A percentile compares a stretch with the other conserved stretches of the same genome.
Evolutionary conservation across 2,329 filamentous ascomycete species (phyloP).

Genomic region (Fusarium camptoceras): DNA sequence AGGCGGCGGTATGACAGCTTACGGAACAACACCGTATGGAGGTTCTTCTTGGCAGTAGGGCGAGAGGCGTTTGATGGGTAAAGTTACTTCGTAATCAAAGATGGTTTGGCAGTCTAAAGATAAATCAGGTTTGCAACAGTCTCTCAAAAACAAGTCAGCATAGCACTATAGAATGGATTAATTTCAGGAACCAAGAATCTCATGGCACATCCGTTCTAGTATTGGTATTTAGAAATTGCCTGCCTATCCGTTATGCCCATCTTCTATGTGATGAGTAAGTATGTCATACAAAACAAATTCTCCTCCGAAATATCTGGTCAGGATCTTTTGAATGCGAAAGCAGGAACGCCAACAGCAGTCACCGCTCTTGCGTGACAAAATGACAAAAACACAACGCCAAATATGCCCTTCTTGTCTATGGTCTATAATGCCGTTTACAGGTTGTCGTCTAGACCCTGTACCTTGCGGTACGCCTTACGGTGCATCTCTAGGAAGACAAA

Average conservation of each 20-base stretch:
- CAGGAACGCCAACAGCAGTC: slow-evolving; percentile 42
- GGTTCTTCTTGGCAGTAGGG: slow-evolving; percentile 61
- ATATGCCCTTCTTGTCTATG: slow-evolving; percentile 29
- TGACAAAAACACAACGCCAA: slow-evolving; percentile 42
- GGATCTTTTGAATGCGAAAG: slow-evolving; percentile 22
- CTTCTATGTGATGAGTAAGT: slow-evolving; percentile 26
- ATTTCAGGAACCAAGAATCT: slow-evolving; percentile 16
- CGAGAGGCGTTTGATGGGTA: slow-evolving; percentile 42
- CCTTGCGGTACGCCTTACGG: slow-evolving; percentile 77
- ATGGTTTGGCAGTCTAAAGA: slow-evolving; percentile 30
- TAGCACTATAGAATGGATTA: slow-evolving; percentile 46
- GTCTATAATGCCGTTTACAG: slow-evolving; percentile 45
- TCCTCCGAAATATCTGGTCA: slow-evolving; percentile 14
- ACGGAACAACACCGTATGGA: slow-evolving; percentile 69
- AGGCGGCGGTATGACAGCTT: slow-evolving; percentile 72
- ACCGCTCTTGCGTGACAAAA: slow-evolving; percentile 28
- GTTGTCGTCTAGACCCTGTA: slow-evolving; percentile 55
- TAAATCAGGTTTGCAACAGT: slow-evolving; percentile 35
- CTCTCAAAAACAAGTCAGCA: slow-evolving; percentile 38
- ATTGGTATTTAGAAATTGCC: slow-evolving; percentile 4
- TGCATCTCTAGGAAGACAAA: slow-evolving; percentile 90
- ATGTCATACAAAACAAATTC: slow-evolving; percentile 27
- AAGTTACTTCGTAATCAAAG: slow-evolving; percentile 39
- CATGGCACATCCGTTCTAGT: background rate
- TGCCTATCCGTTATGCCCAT: background rate